Conservation (phyloP, 768 basidiomycete genomes). For the Serendipita indica region DNA sequence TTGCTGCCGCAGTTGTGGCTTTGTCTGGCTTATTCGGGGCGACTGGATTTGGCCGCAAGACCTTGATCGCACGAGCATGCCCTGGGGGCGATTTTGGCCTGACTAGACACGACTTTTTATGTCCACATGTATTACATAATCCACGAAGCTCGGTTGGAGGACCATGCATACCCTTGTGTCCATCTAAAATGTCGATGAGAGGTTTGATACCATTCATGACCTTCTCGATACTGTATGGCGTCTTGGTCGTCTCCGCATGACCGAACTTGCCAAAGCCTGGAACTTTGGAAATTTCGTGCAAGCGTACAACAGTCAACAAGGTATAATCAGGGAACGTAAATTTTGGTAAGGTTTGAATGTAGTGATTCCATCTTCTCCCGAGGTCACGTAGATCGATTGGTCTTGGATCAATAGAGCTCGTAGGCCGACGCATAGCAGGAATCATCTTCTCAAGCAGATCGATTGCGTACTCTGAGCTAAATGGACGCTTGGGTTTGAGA, state of each 20-base stretch:
- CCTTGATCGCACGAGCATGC: too few relatives aligned
- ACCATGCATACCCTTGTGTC: not conserved
- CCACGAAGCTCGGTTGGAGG: not conserved
- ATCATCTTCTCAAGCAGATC: not conserved
- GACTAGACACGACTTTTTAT: not conserved
- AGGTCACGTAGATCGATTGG: not conserved
- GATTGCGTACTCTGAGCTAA: not conserved
- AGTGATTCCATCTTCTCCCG: not conserved
- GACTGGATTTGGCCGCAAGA: too few relatives aligned
- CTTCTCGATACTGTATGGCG: not conserved
- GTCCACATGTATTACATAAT: not conserved
- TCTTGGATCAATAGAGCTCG: not conserved
- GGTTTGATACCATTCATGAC: not conserved
- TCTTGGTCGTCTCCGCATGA: not conserved
- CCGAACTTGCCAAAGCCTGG: not conserved
- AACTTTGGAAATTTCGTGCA: not conserved
- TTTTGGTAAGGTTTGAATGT: not conserved
- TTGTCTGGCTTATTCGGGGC: too few relatives aligned
- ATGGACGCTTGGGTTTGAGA: not conserved
- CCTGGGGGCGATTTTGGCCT: too few relatives aligned
- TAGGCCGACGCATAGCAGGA: not conserved
- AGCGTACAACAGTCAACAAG: not conserved
- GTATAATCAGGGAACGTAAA: not conserved
- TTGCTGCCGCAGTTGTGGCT: too few relatives aligned
- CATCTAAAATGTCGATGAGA: conserved; percentile 3